Conservation (phyloP, 805 yeast species). For the Ascoidea rubescens region DNA sequence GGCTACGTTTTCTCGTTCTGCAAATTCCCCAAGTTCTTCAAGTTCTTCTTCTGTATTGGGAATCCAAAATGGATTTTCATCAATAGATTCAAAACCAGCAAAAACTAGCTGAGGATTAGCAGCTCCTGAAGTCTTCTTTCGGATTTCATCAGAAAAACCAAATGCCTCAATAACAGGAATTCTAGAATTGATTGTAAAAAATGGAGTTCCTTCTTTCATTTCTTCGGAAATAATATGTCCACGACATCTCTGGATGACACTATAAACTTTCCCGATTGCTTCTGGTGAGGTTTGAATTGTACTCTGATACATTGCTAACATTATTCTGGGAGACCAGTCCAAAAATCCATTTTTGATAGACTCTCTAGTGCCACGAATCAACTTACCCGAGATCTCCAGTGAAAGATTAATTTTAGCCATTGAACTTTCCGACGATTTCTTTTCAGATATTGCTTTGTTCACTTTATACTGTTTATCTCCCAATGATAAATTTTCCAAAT, state of each 20-base stretch:
- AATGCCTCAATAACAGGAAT: slow-evolving; percentile 93
- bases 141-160: slow-evolving; percentile 90
- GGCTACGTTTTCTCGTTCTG: slow-evolving; percentile 87
- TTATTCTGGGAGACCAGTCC: slow-evolving; percentile 78
- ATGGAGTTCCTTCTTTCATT: slow-evolving; percentile 97
- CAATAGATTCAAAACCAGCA: slow-evolving; percentile 74
- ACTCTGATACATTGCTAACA: slow-evolving; percentile 87
- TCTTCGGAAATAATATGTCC: slow-evolving; percentile 85
- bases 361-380: slow-evolving; percentile 62
- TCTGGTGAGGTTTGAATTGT: slow-evolving; percentile 93
- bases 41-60: slow-evolving; percentile 95
- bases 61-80: slow-evolving; percentile 96
- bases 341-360: slow-evolving; percentile 56
- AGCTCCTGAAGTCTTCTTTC: slow-evolving; percentile 90
- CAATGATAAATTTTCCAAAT: slow-evolving; percentile 8
- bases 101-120: slow-evolving; percentile 93
- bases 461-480: not conserved
- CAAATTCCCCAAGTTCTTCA: slow-evolving; percentile 84
- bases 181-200: slow-evolving; percentile 72
- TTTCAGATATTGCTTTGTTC: not conserved
- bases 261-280: slow-evolving; percentile 89
- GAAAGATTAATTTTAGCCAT: slow-evolving; percentile 19
- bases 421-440: slow-evolving; percentile 15
- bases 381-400: slow-evolving; percentile 44
- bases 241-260: slow-evolving; percentile 78